phyloP scores from a whole-genome alignment of 495 filamentous ascomycete species.

The Penicillium subrubescens region DNA sequence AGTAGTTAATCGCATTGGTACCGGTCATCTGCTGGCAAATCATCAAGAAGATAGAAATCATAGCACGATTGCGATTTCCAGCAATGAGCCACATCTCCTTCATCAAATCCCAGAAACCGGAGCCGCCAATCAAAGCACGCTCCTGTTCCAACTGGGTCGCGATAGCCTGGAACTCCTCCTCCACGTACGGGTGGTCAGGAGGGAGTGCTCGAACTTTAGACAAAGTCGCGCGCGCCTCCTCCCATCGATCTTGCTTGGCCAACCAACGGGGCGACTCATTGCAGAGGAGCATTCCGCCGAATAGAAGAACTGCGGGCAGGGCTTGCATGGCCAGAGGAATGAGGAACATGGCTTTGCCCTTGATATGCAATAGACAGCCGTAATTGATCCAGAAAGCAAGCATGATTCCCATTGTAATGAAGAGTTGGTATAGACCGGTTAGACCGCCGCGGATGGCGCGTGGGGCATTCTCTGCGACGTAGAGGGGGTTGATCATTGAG shows the following conservation, averaged over 20 bases:
- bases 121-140: constrained; percentile 61
- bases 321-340: constrained; percentile 70
- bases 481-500: constrained; percentile 64
- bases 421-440: constrained; percentile 72
- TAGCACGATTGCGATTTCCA: constrained; percentile 63
- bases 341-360: constrained; percentile 58
- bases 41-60: constrained; percentile 62
- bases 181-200: constrained; percentile 62
- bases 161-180: constrained; percentile 68
- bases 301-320: constrained; percentile 63
- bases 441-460: constrained; percentile 70
- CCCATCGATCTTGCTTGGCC: constrained; percentile 69
- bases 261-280: constrained; percentile 75
- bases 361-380: constrained; percentile 54
- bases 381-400: constrained; percentile 71
- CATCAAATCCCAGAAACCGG: constrained; percentile 63
- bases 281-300: constrained; percentile 58
- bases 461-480: constrained; percentile 67
- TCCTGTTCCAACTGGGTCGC: constrained; percentile 67
- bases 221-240: constrained; percentile 60
- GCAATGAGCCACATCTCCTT: constrained; percentile 72
- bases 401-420: constrained; percentile 64
- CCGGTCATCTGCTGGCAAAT: constrained; percentile 73
- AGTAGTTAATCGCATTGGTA: constrained; percentile 70
- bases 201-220: constrained; percentile 55